Percentiles rank a stretch among this genome's conserved stretches.
Conservation (phyloP, 2,329 filamentous ascomycete species). For the Botrytis porri region DNA sequence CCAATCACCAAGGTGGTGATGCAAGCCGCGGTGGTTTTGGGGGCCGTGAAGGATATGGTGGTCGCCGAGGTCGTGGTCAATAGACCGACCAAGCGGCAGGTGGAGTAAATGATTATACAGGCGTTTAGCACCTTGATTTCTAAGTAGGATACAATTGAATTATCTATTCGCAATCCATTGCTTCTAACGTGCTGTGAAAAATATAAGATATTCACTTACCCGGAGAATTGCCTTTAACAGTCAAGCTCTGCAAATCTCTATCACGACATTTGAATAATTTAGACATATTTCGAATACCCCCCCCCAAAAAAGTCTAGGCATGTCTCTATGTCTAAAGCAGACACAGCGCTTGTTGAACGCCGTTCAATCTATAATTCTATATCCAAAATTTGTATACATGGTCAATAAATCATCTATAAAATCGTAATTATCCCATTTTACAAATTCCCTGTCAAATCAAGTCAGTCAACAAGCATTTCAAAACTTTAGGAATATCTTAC, state of each 20-base stretch:
- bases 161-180: background rate
- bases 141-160: too few relatives aligned
- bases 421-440: background rate
- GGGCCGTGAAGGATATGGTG: background rate
- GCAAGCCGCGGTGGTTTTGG: background rate
- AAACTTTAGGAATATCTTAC: conserved; percentile 15
- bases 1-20: background rate
- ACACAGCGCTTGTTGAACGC: too few relatives aligned
- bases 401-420: background rate
- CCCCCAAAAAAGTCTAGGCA: too few relatives aligned
- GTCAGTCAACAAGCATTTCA: background rate
- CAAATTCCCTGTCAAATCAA: background rate
- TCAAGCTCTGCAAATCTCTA: background rate
- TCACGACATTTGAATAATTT: background rate
- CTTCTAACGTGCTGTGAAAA: fast-evolving
- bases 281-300: too few relatives aligned
- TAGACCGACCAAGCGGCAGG: fast-evolving
- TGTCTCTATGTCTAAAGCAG: background rate
- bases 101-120: background rate
- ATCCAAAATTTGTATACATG: background rate
- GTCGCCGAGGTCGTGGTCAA: background rate
- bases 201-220: background rate
- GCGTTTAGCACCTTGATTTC: too few relatives aligned
- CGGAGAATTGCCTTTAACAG: too few relatives aligned
- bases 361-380: background rate